Conservation (phyloP, 2,329 filamentous ascomycete genomes). For the Pseudomassariella vexata region DNA sequence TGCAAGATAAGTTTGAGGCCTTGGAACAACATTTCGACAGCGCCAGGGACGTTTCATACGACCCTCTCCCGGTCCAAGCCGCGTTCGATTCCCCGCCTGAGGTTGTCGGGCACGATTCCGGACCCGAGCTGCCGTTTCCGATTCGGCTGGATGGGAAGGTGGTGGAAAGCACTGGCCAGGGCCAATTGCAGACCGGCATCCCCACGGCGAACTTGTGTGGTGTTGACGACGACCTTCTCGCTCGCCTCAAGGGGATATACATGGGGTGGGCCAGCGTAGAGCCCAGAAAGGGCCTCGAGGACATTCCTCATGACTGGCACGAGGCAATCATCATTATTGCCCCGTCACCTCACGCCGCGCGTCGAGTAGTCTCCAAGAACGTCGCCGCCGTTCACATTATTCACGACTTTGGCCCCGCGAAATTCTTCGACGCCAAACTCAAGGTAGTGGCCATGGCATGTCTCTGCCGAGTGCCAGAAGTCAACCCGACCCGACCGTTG, state of each 20-base stretch:
- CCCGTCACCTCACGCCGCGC: slow-evolving; percentile 38
- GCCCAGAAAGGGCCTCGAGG: slow-evolving; percentile 24
- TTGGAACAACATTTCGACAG: slow-evolving; percentile 31
- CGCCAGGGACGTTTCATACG: slow-evolving; percentile 27
- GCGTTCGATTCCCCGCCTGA: slow-evolving; percentile 25
- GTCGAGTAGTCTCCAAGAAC: slow-evolving; percentile 42
- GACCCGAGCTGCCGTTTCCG: slow-evolving; percentile 48
- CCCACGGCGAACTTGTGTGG: slow-evolving; percentile 50
- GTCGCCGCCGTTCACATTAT: slow-evolving; percentile 49
- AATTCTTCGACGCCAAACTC: slow-evolving; percentile 38
- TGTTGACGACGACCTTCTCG: slow-evolving; percentile 45
- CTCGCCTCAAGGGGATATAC: slow-evolving; percentile 55
- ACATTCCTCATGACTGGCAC: slow-evolving; percentile 44
- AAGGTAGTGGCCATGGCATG: slow-evolving; percentile 57
- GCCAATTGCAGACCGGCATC: slow-evolving; percentile 33
- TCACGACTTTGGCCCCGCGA: slow-evolving; percentile 37
- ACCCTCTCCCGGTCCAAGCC: slow-evolving; percentile 24
- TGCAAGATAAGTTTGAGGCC: slow-evolving; percentile 24
- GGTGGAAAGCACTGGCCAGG: slow-evolving; percentile 35
- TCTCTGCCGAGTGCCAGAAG: slow-evolving; percentile 34
- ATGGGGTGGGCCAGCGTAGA: slow-evolving; percentile 56
- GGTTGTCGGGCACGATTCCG: slow-evolving; percentile 42
- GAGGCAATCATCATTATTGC: slow-evolving; percentile 53
- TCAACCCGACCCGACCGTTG: slow-evolving; percentile 7
- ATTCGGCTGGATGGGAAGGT: slow-evolving; percentile 45